phyloP scores from a whole-genome alignment of 345 rosid species.

The Xanthoceras sorbifolium region DNA sequence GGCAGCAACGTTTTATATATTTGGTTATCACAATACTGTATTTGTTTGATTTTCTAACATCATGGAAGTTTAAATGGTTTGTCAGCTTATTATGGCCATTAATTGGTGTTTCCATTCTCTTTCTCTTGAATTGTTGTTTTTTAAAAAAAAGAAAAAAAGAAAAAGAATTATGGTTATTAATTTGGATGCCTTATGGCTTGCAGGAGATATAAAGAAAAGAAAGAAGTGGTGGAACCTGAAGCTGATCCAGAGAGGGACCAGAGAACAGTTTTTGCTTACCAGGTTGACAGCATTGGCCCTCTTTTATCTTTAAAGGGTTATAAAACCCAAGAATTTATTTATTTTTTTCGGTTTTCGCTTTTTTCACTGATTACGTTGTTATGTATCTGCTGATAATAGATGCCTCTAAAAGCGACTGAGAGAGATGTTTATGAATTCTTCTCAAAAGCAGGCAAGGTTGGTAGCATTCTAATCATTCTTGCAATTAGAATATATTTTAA shows the following conservation, averaged over 20 bases:
- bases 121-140: background rate
- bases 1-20: background rate
- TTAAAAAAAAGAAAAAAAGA: background rate
- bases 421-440: constrained; percentile 93
- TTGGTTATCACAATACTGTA: background rate
- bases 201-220: constrained; percentile 85
- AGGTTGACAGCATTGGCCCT: constrained; percentile 42
- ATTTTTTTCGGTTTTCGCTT: background rate
- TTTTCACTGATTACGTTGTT: background rate
- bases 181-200: constrained; percentile 11
- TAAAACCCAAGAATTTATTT: background rate
- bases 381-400: constrained; percentile 47
- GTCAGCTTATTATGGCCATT: background rate
- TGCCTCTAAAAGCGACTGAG: constrained; percentile 94
- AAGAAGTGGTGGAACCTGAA: constrained; percentile 76
- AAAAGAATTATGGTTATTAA: background rate
- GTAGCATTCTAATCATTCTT: constrained; percentile 22
- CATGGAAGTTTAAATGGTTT: background rate
- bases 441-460: constrained; percentile 92
- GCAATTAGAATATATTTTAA: constrained; percentile 7
- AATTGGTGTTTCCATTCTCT: background rate
- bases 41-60: background rate
- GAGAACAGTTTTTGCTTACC: constrained; percentile 95
- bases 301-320: constrained; percentile 8
- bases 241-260: constrained; percentile 98